Conservation (phyloP, 176 grass and related monocot genomes). For the Phyllostachys edulis region DNA sequence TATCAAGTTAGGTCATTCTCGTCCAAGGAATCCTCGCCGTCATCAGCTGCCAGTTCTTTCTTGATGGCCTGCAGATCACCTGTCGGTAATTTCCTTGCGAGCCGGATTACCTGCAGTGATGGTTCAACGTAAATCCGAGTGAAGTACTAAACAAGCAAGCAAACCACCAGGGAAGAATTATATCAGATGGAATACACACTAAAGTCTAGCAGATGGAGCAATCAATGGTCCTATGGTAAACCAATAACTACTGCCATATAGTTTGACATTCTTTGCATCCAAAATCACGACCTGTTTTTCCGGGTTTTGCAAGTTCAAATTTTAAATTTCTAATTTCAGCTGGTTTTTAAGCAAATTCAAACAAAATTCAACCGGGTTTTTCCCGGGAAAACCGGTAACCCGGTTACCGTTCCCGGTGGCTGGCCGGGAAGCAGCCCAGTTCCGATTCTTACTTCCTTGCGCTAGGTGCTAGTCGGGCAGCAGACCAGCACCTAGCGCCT, state of each 20-base stretch:
- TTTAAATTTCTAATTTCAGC: too few relatives aligned
- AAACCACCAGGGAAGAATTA: neutral
- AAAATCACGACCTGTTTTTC: too few relatives aligned
- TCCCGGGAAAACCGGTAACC: too few relatives aligned
- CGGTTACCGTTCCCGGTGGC: too few relatives aligned
- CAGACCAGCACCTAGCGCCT: too few relatives aligned
- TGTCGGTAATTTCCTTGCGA: conserved; percentile 83
- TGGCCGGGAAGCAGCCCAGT: too few relatives aligned
- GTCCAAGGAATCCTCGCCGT: conserved; percentile 59
- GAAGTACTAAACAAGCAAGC: neutral
- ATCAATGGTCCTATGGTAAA: neutral
- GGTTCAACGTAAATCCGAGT: neutral
- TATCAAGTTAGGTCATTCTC: conserved; percentile 92
- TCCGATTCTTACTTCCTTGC: too few relatives aligned
- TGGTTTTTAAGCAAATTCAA: too few relatives aligned
- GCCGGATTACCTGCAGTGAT: conserved; percentile 74
- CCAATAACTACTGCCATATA: neutral
- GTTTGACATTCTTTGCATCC: neutral
- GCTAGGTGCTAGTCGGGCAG: too few relatives aligned
- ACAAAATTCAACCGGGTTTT: too few relatives aligned
- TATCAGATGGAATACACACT: neutral
- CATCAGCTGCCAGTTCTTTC: conserved; percentile 34
- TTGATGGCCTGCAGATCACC: conserved; percentile 77
- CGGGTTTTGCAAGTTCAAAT: too few relatives aligned
- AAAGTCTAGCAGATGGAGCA: neutral